phyloP scores from a whole-genome alignment of 768 basidiomycete genomes.

The Lactarius deliciosus region DNA sequence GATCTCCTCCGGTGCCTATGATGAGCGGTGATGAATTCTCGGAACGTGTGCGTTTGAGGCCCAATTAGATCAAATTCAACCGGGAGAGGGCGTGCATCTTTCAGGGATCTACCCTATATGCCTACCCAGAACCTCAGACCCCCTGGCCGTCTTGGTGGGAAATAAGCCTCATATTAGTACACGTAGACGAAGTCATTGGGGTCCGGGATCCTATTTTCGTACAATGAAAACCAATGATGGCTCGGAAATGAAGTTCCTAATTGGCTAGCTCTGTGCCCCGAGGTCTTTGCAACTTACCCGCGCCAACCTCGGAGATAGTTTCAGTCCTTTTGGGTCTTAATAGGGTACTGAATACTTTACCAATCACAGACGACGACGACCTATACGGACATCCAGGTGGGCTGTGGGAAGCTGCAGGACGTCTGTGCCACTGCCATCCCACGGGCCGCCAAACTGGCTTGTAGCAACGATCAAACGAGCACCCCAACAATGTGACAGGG shows the following conservation, averaged over 20 bases:
- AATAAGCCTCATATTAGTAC: not conserved
- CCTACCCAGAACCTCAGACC: slow-evolving; percentile 1
- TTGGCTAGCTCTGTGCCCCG: not conserved
- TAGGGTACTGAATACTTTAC: slow-evolving; percentile 15
- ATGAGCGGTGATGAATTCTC: slow-evolving; percentile 24
- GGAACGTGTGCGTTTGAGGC: slow-evolving; percentile 1
- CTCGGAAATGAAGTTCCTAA: not conserved
- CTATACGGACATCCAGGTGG: slow-evolving; percentile 18
- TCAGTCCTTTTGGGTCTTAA: slow-evolving; percentile 4
- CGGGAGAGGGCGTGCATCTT: not conserved
- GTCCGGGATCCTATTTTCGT: not conserved
- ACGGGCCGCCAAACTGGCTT: not conserved
- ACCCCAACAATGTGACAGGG: slow-evolving; percentile 24
- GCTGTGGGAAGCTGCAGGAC: slow-evolving; percentile 8
- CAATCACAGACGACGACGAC: slow-evolving; percentile 2
- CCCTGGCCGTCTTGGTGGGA: slow-evolving; percentile 1
- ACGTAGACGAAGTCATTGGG: not conserved
- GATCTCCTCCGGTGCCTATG: slow-evolving; percentile 16
- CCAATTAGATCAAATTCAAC: not conserved
- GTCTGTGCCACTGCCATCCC: slow-evolving; percentile 5
- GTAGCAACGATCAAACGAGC: slow-evolving; percentile 15
- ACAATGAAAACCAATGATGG: slow-evolving; percentile 2
- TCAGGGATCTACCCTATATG: not conserved
- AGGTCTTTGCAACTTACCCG: not conserved
- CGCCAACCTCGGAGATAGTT: slow-evolving; percentile 11